phyloP scores from a whole-genome alignment of 352 stramenopile species.

The Globisporangium canariense region DNA sequence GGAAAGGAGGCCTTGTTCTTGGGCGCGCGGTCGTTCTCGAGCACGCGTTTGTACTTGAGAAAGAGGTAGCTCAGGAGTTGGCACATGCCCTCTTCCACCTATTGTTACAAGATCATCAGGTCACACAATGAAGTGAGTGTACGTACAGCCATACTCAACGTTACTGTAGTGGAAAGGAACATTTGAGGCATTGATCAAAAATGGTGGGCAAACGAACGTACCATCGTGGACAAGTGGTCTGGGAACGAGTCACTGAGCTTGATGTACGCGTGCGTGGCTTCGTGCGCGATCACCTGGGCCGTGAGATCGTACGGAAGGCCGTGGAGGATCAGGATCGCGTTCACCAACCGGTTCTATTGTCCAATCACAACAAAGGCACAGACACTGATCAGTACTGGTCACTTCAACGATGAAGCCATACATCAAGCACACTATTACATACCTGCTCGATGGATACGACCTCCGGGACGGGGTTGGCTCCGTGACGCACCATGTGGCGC shows the following conservation, averaged over 20 bases:
- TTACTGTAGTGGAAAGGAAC: no score
- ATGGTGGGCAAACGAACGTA: slow-evolving; percentile 9
- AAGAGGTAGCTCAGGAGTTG: slow-evolving; percentile 77
- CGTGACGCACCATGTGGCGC: slow-evolving; percentile 42
- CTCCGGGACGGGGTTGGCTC: slow-evolving; percentile 33
- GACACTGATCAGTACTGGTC: background rate
- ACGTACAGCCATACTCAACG: no score
- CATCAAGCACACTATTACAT: background rate
- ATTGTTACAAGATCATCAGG: slow-evolving; percentile 9
- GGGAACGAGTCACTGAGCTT: slow-evolving; percentile 70
- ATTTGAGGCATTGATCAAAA: no score
- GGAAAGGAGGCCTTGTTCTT: slow-evolving; percentile 38
- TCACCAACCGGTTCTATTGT: slow-evolving; percentile 58
- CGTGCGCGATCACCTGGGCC: slow-evolving; percentile 64
- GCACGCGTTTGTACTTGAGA: slow-evolving; percentile 67
- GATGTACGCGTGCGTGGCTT: slow-evolving; percentile 74
- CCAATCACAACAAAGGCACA: background rate
- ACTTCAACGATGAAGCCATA: background rate
- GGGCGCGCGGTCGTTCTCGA: slow-evolving; percentile 29
- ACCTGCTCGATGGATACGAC: slow-evolving; percentile 55
- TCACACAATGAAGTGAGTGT: no score
- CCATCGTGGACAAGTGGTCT: slow-evolving; percentile 38
- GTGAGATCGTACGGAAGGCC: slow-evolving; percentile 74
- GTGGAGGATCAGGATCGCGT: slow-evolving; percentile 68
- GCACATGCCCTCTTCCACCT: slow-evolving; percentile 68